Evolutionary conservation across 192 early-diverging fungal species (phyloP), one percentile per base, ranked within the genome.

Genomic region (Haplosporangium gracile): DNA sequence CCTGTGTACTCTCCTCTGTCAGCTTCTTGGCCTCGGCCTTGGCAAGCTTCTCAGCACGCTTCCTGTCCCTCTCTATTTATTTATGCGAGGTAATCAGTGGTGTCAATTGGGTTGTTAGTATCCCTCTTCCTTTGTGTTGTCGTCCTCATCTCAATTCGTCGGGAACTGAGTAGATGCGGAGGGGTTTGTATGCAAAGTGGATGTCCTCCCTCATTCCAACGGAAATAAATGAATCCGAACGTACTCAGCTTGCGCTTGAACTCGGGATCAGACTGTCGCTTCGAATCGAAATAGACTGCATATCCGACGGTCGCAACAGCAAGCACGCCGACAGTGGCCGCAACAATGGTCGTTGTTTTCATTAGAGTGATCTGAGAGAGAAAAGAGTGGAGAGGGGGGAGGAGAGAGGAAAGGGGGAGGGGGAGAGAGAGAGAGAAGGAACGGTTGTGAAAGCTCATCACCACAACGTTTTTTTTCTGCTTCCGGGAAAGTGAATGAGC

Each of bases 231-330:
- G 26, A 15, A 16, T 11, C 1, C 11, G 0, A 68, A 93, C 93
- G 72, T 91, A 96, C 95, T 93, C 81, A 99, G 89, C 88, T 95
- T 93, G 79, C 91, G 94, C 70, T 97, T 88, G 90, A 99, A 98
- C 53, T 90, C 89, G 42, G 95, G 96, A 89, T 98, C 96, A 87
- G 92, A 94, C 76, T 95, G 93, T 75, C 99, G 85, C 88, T 97
- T 94, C 68, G 98, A 94, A 89, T 99, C 99, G 92, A 99, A 99
- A 90, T 98, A 99, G 43, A 97, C 75, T 26, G 91, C 85, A 88
- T 98, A 99, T 68, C 95, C 93, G 32, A 97, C 82, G 1, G 92
- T 92, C 7, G 92, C 90, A 60, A 93, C 90, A 16, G 91, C 93
- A 10, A 92, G 88, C n/a, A 91, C 89, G 38, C 93, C 90, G 32